phyloP scores from a whole-genome alignment of 805 yeast species.

The Yamadazyma ubonensis region DNA sequence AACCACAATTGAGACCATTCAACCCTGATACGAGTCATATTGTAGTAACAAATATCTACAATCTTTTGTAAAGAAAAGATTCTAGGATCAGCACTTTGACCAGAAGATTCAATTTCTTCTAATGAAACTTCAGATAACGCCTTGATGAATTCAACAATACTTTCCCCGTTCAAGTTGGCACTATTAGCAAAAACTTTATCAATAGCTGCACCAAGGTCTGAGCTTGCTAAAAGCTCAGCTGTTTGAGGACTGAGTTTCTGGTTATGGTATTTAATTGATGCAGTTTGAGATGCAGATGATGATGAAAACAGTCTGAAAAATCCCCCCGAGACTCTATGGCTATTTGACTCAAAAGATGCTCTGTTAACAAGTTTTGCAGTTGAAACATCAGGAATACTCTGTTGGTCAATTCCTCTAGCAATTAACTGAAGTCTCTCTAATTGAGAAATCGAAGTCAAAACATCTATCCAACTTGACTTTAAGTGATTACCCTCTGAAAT shows the following conservation, averaged over 20 bases:
- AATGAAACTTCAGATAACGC: slow-evolving; percentile 83
- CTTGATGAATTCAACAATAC: slow-evolving; percentile 81
- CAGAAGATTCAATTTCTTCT: slow-evolving; percentile 89
- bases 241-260: slow-evolving; percentile 63
- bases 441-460: slow-evolving; percentile 81
- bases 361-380: slow-evolving; percentile 66
- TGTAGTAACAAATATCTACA: slow-evolving; percentile 96
- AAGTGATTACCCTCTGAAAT: slow-evolving; percentile 75
- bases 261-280: slow-evolving; percentile 67
- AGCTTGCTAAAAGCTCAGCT: slow-evolving; percentile 55
- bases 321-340: slow-evolving; percentile 38
- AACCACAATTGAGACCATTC: slow-evolving; percentile 98
- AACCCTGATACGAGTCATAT: slow-evolving; percentile 92
- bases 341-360: slow-evolving; percentile 48
- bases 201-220: slow-evolving; percentile 73
- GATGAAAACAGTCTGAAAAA: slow-evolving; percentile 58
- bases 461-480: slow-evolving; percentile 75
- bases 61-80: slow-evolving; percentile 91
- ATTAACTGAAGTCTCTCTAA: slow-evolving; percentile 86
- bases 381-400: slow-evolving; percentile 79
- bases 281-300: slow-evolving; percentile 61
- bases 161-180: slow-evolving; percentile 73
- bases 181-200: slow-evolving; percentile 88
- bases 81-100: slow-evolving; percentile 78
- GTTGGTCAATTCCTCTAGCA: slow-evolving; percentile 83